Conservation (phyloP, 2,329 filamentous ascomycete species). For the Alternaria consortialis region DNA sequence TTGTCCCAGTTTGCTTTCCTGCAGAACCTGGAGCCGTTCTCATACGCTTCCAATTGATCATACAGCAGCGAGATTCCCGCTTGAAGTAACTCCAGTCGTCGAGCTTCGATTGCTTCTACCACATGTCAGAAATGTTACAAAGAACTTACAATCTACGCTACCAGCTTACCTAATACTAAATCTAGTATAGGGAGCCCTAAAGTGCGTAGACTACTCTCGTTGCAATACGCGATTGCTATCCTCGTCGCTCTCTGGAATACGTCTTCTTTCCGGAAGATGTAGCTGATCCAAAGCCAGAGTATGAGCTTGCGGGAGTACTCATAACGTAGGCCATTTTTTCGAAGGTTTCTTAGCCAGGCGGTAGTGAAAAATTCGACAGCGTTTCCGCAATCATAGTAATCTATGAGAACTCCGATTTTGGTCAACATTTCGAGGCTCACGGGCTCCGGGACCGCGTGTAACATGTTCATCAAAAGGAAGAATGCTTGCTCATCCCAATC, state of each 20-base stretch:
- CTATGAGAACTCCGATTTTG: neutral
- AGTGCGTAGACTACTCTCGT: neutral
- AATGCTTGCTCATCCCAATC: slow-evolving; percentile 52
- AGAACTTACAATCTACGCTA: neutral
- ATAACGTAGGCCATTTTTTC: neutral
- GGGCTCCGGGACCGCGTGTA: slow-evolving; percentile 55
- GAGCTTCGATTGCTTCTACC: neutral
- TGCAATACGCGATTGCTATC: neutral
- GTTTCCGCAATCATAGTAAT: neutral
- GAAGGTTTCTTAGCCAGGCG: neutral
- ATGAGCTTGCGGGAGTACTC: neutral
- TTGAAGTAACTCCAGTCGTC: neutral
- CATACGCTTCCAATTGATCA: too few relatives aligned
- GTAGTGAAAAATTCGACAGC: neutral
- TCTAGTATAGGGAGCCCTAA: neutral
- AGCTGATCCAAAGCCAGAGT: neutral
- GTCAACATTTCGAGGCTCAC: neutral
- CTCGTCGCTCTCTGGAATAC: too few relatives aligned
- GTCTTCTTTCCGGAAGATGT: neutral
- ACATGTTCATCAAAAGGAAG: slow-evolving; percentile 54
- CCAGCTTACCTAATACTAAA: neutral
- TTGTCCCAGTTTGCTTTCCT: too few relatives aligned
- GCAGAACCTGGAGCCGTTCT: too few relatives aligned
- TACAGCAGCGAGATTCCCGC: too few relatives aligned
- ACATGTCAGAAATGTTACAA: neutral